These are phyloP conservation scores for Solanum okadae DNA, from an alignment of 257 asterid species.

Conservation along the genomic window DNA sequence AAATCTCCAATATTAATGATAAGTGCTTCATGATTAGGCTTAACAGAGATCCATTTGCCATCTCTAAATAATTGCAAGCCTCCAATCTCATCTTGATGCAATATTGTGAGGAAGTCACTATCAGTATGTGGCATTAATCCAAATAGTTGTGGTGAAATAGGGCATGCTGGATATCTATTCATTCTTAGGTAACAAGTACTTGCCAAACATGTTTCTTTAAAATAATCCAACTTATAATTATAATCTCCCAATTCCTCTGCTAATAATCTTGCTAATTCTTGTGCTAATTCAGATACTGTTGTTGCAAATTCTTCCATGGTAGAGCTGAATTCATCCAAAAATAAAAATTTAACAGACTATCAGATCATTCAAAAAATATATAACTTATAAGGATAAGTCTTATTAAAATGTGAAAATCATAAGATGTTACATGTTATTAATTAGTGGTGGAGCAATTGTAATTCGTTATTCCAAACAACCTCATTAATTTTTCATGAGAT, in stretches of 20 bases:
- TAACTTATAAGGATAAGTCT: background rate
- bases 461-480: too few species aligned
- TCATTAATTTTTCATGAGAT: too few species aligned
- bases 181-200: constrained; percentile 62
- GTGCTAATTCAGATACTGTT: constrained; percentile 42
- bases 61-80: constrained; percentile 74
- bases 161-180: constrained; percentile 77
- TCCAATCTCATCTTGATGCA: constrained; percentile 76
- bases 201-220: constrained; percentile 43
- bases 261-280: constrained; percentile 37
- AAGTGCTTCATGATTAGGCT: constrained; percentile 63
- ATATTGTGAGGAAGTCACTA: constrained; percentile 68
- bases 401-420: background rate
- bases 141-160: constrained; percentile 28
- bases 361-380: background rate
- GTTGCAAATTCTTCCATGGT: constrained; percentile 53
- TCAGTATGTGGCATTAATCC: constrained; percentile 86
- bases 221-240: constrained; percentile 16
- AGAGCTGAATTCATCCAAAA: constrained; percentile 26
- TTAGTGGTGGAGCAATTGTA: background rate
- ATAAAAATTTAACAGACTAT: background rate
- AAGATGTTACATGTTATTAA: background rate
- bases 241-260: constrained; percentile 43
- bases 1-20: constrained; percentile 60
- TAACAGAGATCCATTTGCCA: constrained; percentile 71